Evolutionary conservation across 2,329 filamentous ascomycete species (phyloP).

Genomic region (Claviceps paspali): DNA sequence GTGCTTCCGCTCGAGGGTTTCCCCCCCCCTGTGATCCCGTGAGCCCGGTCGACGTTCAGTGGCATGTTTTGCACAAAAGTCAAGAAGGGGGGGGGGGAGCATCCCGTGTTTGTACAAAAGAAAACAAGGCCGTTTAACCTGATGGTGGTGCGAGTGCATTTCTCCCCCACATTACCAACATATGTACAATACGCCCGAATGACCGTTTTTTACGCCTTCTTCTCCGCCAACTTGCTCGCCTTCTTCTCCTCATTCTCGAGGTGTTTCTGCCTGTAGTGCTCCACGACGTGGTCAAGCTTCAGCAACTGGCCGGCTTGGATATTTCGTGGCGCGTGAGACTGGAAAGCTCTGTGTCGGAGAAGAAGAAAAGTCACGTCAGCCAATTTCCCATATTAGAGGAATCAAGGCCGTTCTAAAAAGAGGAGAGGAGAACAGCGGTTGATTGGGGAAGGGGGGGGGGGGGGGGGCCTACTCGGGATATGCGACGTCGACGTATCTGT

Average conservation of each 20-base stretch:
- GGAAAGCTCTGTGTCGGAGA: conserved; percentile 25
- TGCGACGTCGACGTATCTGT: conserved; percentile 34
- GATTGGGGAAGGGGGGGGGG: not conserved
- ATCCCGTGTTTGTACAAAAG: not conserved
- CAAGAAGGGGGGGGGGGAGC: too few species aligned
- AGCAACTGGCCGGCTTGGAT: conserved; percentile 38
- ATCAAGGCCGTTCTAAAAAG: not conserved
- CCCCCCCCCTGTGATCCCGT: too few species aligned
- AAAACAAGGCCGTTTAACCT: too few species aligned
- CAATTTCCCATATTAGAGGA: too few species aligned
- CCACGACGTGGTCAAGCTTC: conserved; percentile 40
- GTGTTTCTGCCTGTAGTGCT: conserved; percentile 41
- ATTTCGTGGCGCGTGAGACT: conserved; percentile 35
- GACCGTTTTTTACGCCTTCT: conserved; percentile 17
- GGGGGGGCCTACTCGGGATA: conserved; percentile 40
- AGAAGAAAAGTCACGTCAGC: not conserved
- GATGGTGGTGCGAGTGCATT: too few species aligned
- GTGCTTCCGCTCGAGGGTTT: too few species aligned
- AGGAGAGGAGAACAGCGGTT: too few species aligned
- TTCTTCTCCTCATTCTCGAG: conserved; percentile 40
- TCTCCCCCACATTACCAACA: not conserved
- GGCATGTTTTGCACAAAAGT: too few species aligned
- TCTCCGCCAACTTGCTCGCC: conserved; percentile 28
- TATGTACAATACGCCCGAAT: conserved; percentile 5
- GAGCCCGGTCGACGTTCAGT: too few species aligned